Evolutionary conservation across 345 rosid species (phyloP).

Genomic region (Orychophragmus violaceus): DNA sequence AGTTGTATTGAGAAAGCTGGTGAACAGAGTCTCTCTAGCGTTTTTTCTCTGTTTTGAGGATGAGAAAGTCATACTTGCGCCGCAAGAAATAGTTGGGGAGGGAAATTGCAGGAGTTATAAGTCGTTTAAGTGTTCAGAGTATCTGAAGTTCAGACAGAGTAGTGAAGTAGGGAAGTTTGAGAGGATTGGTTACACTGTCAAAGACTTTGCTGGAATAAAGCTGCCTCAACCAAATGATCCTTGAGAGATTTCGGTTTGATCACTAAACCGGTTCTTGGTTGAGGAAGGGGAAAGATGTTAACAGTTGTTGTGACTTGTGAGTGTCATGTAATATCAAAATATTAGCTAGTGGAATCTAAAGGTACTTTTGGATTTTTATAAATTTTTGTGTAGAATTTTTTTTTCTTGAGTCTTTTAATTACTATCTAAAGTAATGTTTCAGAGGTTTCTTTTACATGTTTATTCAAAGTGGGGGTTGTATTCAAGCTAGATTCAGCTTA

Average conservation of each 20-base stretch:
- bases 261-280: background rate
- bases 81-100: constrained; percentile 47
- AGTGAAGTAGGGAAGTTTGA: constrained; percentile 64
- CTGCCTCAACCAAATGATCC: constrained; percentile 8
- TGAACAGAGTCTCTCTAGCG: constrained; percentile 54
- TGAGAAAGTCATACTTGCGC: constrained; percentile 53
- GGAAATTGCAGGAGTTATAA: constrained; percentile 40
- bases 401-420: background rate
- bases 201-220: constrained; percentile 56
- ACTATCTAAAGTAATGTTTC: constrained; percentile 1
- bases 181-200: constrained; percentile 51
- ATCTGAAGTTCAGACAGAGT: constrained; percentile 54
- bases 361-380: constrained; percentile 1
- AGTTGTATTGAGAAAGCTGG: constrained; percentile 42
- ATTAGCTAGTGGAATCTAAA: constrained; percentile 21
- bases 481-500: background rate
- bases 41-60: constrained; percentile 71
- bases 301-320: background rate
- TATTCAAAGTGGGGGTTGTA: background rate
- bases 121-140: constrained; percentile 54
- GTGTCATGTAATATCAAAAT: constrained; percentile 6
- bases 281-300: background rate
- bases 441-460: background rate
- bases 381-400: background rate
- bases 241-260: background rate